Evolutionary conservation across 1,284 basidiomycete genomes (phyloP).

Genomic region (Fomitiporia mediterranea): DNA sequence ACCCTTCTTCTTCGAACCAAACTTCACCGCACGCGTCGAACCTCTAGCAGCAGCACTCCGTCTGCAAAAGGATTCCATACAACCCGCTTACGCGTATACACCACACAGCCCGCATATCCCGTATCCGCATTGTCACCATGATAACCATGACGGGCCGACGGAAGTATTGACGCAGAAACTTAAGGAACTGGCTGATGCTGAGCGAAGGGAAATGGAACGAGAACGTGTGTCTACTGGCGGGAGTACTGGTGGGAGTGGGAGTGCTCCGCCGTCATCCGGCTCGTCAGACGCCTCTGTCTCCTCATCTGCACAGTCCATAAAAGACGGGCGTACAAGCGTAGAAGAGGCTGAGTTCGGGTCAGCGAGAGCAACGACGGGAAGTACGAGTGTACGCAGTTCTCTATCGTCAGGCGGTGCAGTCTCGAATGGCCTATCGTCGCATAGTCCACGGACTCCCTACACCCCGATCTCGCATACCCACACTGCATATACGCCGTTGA

Average conservation of each 20-base stretch:
- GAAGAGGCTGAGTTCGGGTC: conserved; percentile 5
- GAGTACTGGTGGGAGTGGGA: no score
- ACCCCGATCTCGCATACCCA: conserved; percentile 11
- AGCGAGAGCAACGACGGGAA: conserved; percentile 7
- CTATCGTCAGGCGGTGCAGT: neutral
- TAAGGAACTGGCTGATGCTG: conserved; percentile 12
- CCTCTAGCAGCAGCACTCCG: conserved; percentile 55
- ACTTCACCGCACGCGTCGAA: conserved; percentile 60
- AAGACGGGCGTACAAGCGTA: neutral
- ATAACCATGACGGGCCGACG: conserved; percentile 18
- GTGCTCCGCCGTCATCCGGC: conserved; percentile 1
- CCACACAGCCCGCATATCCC: conserved; percentile 14
- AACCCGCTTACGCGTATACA: conserved; percentile 19
- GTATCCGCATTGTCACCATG: conserved; percentile 14
- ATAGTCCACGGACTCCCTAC: conserved; percentile 3
- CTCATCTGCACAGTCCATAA: conserved; percentile 1
- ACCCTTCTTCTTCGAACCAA: conserved; percentile 87
- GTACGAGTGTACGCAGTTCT: conserved; percentile 8
- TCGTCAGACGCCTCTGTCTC: neutral
- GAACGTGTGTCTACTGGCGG: no score
- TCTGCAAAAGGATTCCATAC: conserved; percentile 33
- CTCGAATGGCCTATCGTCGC: neutral
- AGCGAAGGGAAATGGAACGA: neutral
- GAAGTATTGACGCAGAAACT: conserved; percentile 13
- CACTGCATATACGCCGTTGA: conserved; percentile 13